Base-by-base conservation (phyloP, 768 basidiomycete species). In the Daedaleopsis sinensis region DNA sequence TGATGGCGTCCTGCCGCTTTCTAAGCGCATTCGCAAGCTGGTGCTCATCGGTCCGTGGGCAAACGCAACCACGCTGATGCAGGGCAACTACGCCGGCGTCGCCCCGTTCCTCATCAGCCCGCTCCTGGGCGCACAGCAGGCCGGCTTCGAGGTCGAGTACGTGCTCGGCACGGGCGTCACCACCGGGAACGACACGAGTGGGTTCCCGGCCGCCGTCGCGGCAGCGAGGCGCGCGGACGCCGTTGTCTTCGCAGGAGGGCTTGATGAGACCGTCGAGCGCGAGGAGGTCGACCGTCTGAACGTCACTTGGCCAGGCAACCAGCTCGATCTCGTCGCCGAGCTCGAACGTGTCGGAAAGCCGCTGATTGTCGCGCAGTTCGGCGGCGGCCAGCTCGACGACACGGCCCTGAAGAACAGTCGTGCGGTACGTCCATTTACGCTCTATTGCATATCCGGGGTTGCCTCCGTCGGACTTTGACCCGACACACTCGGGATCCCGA, bases 11-110 rank as follows among this genome's bases (percentile, higher is more conserved):
- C 74, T 90, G 2, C 88, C 87, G 3, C 74, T 89, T 46, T 73
- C 77, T 21, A 66, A 68, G 0, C 74, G 72, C 0, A 71, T 80
- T 58, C 82, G 79, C 57, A 82, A 76, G 9, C 69, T 90, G 18
- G 86, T 84, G 9, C 67, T 89, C 44, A 77, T 88, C 54, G 87
- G 88, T 0, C 85, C 84, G 3, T 84, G 78, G 78, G 82, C 79
- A 5, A 82, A 83, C 65, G 84, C 84, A 6, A 86, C 84, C 0
- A 77, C 68, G 7, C 76, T 80, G 59, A 79, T 86, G 81, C 84
- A 85, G 60, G 84, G 84, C 18, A 86, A 84, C 68, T 86, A 87
- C 68, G 63, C 75, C 39, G 85, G 85, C 32, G 67, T 74, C 23
- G 82, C 84, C 3, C 84, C 84, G 0, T 85, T 80, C 77, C 78